Conservation (phyloP, 2,329 filamentous ascomycete genomes). For the Hypoxylon sp. region DNA sequence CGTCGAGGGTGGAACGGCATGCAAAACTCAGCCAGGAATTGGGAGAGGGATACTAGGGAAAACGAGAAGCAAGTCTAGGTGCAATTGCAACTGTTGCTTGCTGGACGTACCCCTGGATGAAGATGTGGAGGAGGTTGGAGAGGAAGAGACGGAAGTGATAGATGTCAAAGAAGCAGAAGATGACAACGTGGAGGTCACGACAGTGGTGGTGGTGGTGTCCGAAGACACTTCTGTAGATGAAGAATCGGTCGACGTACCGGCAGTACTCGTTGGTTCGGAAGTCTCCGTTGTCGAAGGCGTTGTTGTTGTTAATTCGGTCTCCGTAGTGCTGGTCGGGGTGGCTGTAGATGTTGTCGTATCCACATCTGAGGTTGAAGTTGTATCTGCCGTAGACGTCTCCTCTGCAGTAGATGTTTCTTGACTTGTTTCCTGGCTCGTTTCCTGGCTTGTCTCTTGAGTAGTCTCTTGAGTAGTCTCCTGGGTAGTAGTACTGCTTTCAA, state of each 20-base stretch:
- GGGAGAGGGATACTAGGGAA: slow-evolving; percentile 1
- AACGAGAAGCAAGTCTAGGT: slow-evolving; percentile 15
- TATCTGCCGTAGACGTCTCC: slow-evolving; percentile 12
- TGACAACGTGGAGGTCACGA: slow-evolving; percentile 9
- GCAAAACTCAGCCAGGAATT: no score
- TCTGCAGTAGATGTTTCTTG: no score
- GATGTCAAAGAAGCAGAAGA: slow-evolving; percentile 13
- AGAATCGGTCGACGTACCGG: slow-evolving; percentile 30
- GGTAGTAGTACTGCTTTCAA: slow-evolving; percentile 34
- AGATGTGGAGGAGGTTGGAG: slow-evolving; percentile 13
- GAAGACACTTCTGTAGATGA: slow-evolving; percentile 10
- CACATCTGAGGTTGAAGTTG: slow-evolving; percentile 21
- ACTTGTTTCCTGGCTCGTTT: slow-evolving; percentile 24
- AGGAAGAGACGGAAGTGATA: slow-evolving; percentile 7
- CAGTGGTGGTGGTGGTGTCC: slow-evolving; percentile 10
- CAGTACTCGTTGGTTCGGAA: slow-evolving; percentile 21
- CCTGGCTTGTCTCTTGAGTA: no score
- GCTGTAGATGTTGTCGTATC: slow-evolving; percentile 26
- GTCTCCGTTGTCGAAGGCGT: slow-evolving; percentile 23
- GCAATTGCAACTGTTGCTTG: slow-evolving; percentile 9
- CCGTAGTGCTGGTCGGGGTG: slow-evolving; percentile 10
- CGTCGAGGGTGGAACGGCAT: no score
- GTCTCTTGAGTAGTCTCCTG: slow-evolving; percentile 25
- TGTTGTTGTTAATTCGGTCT: slow-evolving; percentile 23
- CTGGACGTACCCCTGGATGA: slow-evolving; percentile 32